A percentile compares a stretch with the other conserved stretches of the same genome.
Evolutionary conservation across 495 filamentous ascomycete genomes (phyloP).

Genomic region (Neurospora cerealis): DNA sequence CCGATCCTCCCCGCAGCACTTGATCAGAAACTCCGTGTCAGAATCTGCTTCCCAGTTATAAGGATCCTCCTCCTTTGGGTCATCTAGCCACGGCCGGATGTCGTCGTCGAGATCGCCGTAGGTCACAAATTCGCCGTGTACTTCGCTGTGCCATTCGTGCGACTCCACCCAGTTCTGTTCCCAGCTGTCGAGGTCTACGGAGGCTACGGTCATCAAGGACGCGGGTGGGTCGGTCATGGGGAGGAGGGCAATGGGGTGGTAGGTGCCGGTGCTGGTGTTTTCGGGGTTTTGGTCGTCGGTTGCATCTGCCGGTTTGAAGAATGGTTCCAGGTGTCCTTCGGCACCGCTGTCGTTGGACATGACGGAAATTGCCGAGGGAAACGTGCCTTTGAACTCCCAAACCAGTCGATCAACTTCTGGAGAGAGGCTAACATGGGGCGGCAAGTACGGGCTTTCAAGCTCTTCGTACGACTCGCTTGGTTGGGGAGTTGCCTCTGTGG

Average conservation of each 20-base stretch:
- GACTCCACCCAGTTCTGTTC: slow-evolving; percentile 10
- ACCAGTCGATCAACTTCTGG: slow-evolving; percentile 12
- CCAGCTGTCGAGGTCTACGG: slow-evolving; percentile 13
- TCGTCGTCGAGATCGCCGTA: slow-evolving; percentile 15
- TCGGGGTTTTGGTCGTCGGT: neutral
- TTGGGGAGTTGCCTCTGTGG: neutral
- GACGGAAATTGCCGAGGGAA: slow-evolving; percentile 15
- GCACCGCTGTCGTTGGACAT: slow-evolving; percentile 6
- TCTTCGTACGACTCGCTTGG: slow-evolving; percentile 2
- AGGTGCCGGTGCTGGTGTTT: slow-evolving; percentile 4
- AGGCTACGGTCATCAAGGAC: slow-evolving; percentile 3
- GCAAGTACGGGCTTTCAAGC: slow-evolving; percentile 3
- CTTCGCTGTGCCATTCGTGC: slow-evolving; percentile 4
- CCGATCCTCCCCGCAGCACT: slow-evolving; percentile 7
- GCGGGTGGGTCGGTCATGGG: slow-evolving; percentile 15
- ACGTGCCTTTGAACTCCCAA: slow-evolving; percentile 12
- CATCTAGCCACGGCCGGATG: slow-evolving; percentile 5
- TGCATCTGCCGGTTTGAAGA: slow-evolving; percentile 2
- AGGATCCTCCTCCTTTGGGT: slow-evolving; percentile 6
- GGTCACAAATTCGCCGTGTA: slow-evolving; percentile 3
- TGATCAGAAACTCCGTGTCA: slow-evolving; percentile 7
- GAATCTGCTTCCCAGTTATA: slow-evolving; percentile 9
- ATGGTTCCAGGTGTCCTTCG: slow-evolving; percentile 8
- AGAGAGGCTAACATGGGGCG: slow-evolving; percentile 3
- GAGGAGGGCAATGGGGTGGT: slow-evolving; percentile 11